Conservation (phyloP, 2,329 filamentous ascomycete species). For the Trichocomaceae sp. region DNA sequence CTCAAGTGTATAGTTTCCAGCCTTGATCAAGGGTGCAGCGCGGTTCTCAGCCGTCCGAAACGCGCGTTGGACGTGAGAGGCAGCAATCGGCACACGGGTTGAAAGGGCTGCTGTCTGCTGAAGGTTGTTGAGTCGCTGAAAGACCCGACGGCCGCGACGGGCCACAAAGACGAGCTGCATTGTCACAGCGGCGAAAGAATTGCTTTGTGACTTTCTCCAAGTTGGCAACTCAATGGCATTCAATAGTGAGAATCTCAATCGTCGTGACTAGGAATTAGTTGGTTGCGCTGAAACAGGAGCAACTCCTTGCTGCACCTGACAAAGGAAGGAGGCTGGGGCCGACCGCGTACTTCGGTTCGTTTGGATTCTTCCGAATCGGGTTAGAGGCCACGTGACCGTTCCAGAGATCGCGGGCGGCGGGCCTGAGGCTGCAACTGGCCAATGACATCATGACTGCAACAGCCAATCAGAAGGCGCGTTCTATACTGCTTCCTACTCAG, state of each 20-base stretch:
- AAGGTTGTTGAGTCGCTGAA: conserved; percentile 25
- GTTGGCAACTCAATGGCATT: neutral
- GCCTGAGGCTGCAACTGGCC: too few species aligned
- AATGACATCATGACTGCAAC: neutral
- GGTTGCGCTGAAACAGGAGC: neutral
- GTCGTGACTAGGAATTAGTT: neutral
- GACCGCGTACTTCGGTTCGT: conserved; percentile 7
- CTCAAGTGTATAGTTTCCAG: conserved; percentile 12
- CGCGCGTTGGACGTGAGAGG: conserved; percentile 24
- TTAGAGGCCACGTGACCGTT: conserved; percentile 10
- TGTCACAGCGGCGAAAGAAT: neutral
- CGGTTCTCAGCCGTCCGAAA: conserved; percentile 18
- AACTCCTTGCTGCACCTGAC: conserved; percentile 3
- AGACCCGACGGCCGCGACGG: conserved; percentile 25
- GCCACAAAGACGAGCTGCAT: conserved; percentile 29
- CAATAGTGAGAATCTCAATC: neutral
- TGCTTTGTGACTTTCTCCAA: neutral
- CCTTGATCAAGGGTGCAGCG: conserved; percentile 13
- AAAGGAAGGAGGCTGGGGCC: conserved; percentile 10
- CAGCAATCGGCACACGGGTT: conserved; percentile 22
- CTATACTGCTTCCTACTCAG: neutral
- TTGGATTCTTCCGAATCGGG: conserved; percentile 13
- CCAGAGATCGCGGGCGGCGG: too few species aligned
- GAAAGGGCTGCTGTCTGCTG: conserved; percentile 20
- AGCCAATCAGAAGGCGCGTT: neutral